These are phyloP conservation scores for Aurifilum marmelostoma DNA, from an alignment of 2,329 filamentous ascomycete species.

Conservation along the genomic window DNA sequence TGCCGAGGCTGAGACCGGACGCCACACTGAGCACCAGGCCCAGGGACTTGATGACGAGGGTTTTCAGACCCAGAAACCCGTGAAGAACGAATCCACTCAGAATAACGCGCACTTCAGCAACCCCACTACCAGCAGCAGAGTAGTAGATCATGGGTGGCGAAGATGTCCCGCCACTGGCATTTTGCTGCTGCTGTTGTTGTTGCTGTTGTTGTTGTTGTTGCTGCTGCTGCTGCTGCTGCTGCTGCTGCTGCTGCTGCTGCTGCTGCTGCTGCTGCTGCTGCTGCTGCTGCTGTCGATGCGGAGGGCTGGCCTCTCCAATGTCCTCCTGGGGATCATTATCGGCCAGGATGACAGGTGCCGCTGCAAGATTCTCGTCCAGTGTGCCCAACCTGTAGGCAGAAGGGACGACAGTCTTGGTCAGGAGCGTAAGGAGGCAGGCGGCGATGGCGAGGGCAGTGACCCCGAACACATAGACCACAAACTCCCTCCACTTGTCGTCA, in stretches of 20 bases:
- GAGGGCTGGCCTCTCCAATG: constrained; percentile 49
- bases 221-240: constrained; percentile 19
- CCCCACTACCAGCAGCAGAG: constrained; percentile 91
- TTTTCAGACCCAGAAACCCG: constrained; percentile 89
- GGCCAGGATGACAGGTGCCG: constrained; percentile 51
- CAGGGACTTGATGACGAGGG: constrained; percentile 80
- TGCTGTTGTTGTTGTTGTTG: no score
- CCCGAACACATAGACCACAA: constrained; percentile 71
- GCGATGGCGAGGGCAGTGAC: constrained; percentile 71
- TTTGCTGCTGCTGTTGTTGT: constrained; percentile 37
- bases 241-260: constrained; percentile 36
- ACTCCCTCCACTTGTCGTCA: constrained; percentile 70
- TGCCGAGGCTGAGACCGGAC: constrained; percentile 90
- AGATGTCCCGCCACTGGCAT: constrained; percentile 37
- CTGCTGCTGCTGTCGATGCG: constrained; percentile 23
- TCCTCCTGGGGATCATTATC: constrained; percentile 47
- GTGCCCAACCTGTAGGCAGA: constrained; percentile 86
- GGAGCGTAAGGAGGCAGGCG: constrained; percentile 79
- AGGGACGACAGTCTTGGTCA: constrained; percentile 92
- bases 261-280: constrained; percentile 28
- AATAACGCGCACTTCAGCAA: constrained; percentile 96
- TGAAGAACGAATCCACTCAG: constrained; percentile 97
- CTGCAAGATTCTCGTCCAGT: constrained; percentile 88
- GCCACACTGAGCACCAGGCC: constrained; percentile 86
- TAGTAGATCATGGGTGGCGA: constrained; percentile 87